Conservation (phyloP, 73 alveolate genomes). For the Paramecium sexaurelia region DNA sequence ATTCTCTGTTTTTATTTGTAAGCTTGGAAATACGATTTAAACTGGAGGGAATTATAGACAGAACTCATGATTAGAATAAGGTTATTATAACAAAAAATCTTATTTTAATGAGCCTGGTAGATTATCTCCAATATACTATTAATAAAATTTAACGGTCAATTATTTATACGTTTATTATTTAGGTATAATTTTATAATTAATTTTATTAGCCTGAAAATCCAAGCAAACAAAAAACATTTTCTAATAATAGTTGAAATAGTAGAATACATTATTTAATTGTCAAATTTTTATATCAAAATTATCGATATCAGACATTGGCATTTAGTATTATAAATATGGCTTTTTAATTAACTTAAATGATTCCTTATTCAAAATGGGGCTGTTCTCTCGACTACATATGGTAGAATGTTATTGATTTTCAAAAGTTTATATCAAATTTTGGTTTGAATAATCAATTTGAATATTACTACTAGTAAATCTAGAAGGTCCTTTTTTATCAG, state of each 20-base stretch:
- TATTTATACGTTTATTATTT: not conserved
- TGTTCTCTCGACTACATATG: not conserved
- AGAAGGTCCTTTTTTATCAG: not conserved
- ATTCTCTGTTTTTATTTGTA: not conserved
- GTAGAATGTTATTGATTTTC: not conserved
- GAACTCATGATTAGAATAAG: not conserved
- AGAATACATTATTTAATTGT: not conserved
- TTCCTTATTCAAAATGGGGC: not conserved
- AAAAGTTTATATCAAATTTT: not conserved
- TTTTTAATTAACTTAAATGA: not conserved
- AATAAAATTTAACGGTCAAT: not conserved
- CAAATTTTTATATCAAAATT: slow-evolving; percentile 28
- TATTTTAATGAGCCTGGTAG: not conserved
- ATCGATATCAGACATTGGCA: not conserved
- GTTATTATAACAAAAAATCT: not conserved
- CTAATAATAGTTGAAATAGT: not conserved
- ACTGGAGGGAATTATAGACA: not conserved
- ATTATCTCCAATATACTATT: not conserved
- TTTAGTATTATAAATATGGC: not conserved
- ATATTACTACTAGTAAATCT: not conserved
- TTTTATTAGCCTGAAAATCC: not conserved
- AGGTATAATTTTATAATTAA: not conserved
- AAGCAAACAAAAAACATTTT: not conserved
- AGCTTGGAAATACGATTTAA: not conserved
- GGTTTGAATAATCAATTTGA: not conserved